Base-by-base conservation (phyloP, 2,329 filamentous ascomycete species). In the Tolypocladium paradoxum region DNA sequence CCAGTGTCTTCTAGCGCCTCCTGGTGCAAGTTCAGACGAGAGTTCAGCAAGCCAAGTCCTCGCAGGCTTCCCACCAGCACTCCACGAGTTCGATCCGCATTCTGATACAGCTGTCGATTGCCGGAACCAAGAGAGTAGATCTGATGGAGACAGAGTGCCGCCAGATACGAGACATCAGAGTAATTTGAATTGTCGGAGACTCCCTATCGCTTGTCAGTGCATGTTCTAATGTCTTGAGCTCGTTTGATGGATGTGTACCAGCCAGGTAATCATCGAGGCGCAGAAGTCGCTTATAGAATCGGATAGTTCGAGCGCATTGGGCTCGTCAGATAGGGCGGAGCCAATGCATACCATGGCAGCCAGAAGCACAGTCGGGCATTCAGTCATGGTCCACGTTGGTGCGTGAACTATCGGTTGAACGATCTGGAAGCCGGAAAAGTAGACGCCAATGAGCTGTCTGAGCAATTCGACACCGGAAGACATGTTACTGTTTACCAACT, bases 111-210 rank as follows among this genome's bases (percentile, higher is more conserved):
- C 35, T 63, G 57, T 0, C 62, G 58, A 34, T 65, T 63, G 20
- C 64, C 64, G 1, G 65, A 65, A 18, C 65, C 65, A 4, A 67
- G 62, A 8, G 64, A 64, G 47, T 65, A 67, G 34, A 64, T 64
- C 38, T 66, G 64, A 50, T 67, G 62, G 4, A 68, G 54, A 27
- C 64, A 67, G 1, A 65, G 55, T 0, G 65, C 62, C 18, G 58
- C 60, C 0, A 68, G 56, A 43, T 64, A 66, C 1, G 56, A 57
- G 33, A 65, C 59, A 45, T 64, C 52, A 5, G 54, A 52, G 55
- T 64, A 62, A 49, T 64, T 61, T 9, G 54, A 52, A 12, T 52
- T 58, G 49, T 63, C 64, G 6, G 60, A 56, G 5, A 58, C 53
- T 16, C 62, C 63, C 58, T 64, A 22, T 14, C 5, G 14, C 36